Evolutionary conservation across 2,329 filamentous ascomycete genomes (phyloP), one percentile per base, ranked within the genome.

Genomic region (Alternaria brassicae): DNA sequence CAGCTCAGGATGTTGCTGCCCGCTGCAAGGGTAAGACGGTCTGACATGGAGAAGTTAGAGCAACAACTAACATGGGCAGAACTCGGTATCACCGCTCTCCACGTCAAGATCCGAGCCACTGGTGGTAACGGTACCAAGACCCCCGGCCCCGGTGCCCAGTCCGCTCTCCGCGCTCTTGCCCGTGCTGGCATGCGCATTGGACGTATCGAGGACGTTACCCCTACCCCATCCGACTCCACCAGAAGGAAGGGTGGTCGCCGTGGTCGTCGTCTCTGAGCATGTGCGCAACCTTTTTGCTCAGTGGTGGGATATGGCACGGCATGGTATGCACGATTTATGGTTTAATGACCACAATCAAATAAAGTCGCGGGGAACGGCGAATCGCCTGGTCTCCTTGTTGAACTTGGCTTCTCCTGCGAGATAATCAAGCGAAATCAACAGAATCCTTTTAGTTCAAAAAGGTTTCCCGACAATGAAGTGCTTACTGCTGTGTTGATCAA

Each of bases 51-150:
- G 9, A 23, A 36, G 19, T 12, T 27, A 27, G 27, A 21, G 21
- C 8, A 34, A 12, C 3, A 25, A 34, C 52, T 59, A 49, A 59
- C 45, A 21, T n/a, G 6, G 30, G 32, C 32, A 59, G 88, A 92
- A 79, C 83, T 93, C 75, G 89, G 88, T 73, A 93, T 95, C 80
- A 97, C 93, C 81, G 94, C 95, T 80, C 92, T 99, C 70, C 96
- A 99, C 89, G 96, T 99, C 89, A 99, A 99, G 92, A 99, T 99
- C 88, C 90, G 96, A 82, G 96, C 95, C 82, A 99, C 95, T 80
- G 95, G 95, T 88, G 93, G 93, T 93, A 99, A 98, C 88, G 93
- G 94, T 80, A 99, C 95, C 88, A 99, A 99, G 92, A 99, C 96
- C 82, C 95, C 95, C 79, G 95, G 95, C 80, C 95, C 95, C 79